Percentiles rank a stretch among this genome's conserved stretches.
Evolutionary conservation across 1,284 basidiomycete species (phyloP).

Genomic region (Cystobasidium sp.): DNA sequence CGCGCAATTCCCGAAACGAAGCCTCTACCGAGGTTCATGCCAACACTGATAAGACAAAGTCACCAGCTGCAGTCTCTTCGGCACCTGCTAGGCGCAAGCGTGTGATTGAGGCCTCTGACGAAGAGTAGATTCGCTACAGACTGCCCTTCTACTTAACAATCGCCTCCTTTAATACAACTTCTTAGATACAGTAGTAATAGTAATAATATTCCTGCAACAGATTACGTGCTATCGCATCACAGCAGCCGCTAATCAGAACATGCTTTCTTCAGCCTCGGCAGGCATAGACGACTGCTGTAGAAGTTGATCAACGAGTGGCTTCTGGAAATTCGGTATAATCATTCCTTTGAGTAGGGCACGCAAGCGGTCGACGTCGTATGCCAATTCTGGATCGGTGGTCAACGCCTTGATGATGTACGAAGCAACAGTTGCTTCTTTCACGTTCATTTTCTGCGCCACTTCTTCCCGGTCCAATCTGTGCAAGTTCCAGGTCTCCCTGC

Average conservation of each 20-base stretch:
- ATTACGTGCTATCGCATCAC: background rate
- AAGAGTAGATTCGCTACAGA: slow-evolving; percentile 1
- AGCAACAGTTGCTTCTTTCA: slow-evolving; percentile 16
- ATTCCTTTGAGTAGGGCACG: background rate
- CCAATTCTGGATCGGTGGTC: slow-evolving; percentile 8
- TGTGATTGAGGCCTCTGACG: slow-evolving; percentile 6
- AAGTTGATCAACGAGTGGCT: background rate
- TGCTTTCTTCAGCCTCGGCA: no score
- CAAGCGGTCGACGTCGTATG: slow-evolving; percentile 21
- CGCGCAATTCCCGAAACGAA: background rate
- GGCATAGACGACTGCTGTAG: background rate
- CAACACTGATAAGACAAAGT: background rate
- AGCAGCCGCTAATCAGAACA: background rate
- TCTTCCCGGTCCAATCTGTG: background rate
- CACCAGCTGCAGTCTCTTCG: background rate
- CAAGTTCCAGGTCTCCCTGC: slow-evolving; percentile 24
- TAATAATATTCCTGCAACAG: background rate
- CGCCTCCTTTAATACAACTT: background rate
- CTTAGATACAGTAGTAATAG: background rate
- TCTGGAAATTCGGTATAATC: background rate
- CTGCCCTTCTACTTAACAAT: no score
- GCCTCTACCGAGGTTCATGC: background rate
- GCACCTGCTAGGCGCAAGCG: slow-evolving; percentile 1
- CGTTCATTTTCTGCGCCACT: slow-evolving; percentile 22
- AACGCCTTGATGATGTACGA: slow-evolving; percentile 28